Evolutionary conservation across 257 asterid genomes (phyloP), one percentile per base, ranked within the genome.

Genomic region (Petrea volubilis): DNA sequence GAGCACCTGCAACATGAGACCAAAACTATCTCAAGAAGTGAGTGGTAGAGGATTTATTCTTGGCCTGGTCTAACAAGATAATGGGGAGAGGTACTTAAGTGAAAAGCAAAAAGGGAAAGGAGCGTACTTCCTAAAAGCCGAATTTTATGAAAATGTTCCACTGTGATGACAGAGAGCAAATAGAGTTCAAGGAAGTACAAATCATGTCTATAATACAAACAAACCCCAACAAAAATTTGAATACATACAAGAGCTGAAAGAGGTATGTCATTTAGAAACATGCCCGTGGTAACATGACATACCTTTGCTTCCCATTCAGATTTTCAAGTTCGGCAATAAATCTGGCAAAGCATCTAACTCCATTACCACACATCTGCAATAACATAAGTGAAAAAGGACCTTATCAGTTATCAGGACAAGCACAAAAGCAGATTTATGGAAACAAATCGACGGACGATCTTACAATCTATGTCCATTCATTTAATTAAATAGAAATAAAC

Each of bases 321-420:
- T 77, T 85, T 64, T 87, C 94, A 76, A 91, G 97, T 80, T 91
- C 90, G 0, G 89, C 87, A 44, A 88, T 81, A 69, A 75, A 88
- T 81, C 88, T 81, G 78, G 94, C 94, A 66, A 91, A 84, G 83
- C 97, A 88, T 77, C 96, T 87, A 65, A 91, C 90, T 76, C 97
- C 97, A 78, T 91, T 91, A 41, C 97, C 97, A 79, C 97, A 91
- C 97, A 91, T 91, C 96, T 91, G 80, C 21, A 50, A 76, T 57
- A 55, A 31, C 33, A 78, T 72, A 34, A 72, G 71, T 36, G 27
- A 18, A 40, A 14, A 64, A 38, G 40, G 58, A 59, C 67, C 53
- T 43, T 21, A 53, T 76, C 34, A 72, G 67, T 43, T 21, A 53
- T 76, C 34, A 72, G 67, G 17, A 49, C 55, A 23, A 44, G 44